Percentiles rank a stretch among this genome's conserved stretches.
Evolutionary conservation across 2,329 filamentous ascomycete species (phyloP).

Genomic region (Paecilomyces dactylethromorphus): DNA sequence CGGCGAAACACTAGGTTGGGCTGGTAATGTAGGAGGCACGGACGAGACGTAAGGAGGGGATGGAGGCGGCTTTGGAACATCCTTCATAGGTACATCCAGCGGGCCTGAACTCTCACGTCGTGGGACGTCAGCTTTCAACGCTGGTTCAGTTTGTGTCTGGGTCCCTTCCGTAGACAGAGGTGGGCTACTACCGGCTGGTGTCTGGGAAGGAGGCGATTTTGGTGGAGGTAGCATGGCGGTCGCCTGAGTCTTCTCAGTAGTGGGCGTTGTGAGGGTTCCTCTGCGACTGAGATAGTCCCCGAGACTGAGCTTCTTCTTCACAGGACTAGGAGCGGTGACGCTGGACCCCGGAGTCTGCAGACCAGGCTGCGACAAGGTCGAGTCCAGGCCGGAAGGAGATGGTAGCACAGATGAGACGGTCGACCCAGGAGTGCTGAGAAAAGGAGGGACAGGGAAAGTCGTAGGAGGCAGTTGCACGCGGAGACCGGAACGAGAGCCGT

Average conservation of each 20-base stretch:
- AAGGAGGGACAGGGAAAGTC: conserved; percentile 13
- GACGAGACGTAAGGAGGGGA: conserved; percentile 20
- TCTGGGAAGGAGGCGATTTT: conserved; percentile 14
- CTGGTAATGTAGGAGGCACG: conserved; percentile 15
- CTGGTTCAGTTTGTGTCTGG: conserved; percentile 7
- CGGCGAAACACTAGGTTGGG: neutral
- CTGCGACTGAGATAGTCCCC: conserved; percentile 43
- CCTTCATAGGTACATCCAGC: conserved; percentile 25
- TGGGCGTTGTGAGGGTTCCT: conserved; percentile 32
- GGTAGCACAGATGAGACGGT: conserved; percentile 22
- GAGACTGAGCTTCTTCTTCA: conserved; percentile 46
- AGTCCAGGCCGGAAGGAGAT: conserved; percentile 21
- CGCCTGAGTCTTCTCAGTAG: conserved; percentile 32
- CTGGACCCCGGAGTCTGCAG: conserved; percentile 19
- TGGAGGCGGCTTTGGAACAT: conserved; percentile 19
- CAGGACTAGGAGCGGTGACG: conserved; percentile 38
- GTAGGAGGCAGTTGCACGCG: conserved; percentile 21
- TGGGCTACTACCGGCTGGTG: conserved; percentile 9
- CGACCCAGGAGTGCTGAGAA: conserved; percentile 20
- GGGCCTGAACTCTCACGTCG: conserved; percentile 15
- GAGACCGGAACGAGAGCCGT: conserved; percentile 16
- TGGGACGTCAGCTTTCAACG: conserved; percentile 6
- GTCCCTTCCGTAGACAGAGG: conserved; percentile 6
- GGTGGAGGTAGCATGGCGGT: conserved; percentile 17
- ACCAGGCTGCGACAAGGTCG: conserved; percentile 14